Evolutionary conservation across 2,329 filamentous ascomycete species (phyloP).

Genomic region (Colletotrichum ledebouriae): DNA sequence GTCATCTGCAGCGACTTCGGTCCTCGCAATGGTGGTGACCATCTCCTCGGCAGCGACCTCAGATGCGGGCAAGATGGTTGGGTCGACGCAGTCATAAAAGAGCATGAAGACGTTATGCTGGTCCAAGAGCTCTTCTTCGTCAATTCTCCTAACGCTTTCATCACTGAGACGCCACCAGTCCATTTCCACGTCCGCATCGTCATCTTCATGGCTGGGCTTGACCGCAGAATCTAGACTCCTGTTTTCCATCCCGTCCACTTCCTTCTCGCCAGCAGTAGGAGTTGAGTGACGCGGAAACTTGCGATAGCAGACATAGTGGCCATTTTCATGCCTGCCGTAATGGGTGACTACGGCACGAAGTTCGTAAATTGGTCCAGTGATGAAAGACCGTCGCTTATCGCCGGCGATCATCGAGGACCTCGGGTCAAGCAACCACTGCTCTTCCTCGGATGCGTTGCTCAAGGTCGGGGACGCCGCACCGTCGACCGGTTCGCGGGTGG

Average conservation of each 20-base stretch:
- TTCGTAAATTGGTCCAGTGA: slow-evolving; percentile 76
- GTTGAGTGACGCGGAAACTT: slow-evolving; percentile 67
- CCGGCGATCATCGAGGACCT: slow-evolving; percentile 80
- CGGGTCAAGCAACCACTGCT: slow-evolving; percentile 80
- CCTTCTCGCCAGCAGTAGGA: slow-evolving; percentile 43
- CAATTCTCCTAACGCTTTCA: slow-evolving; percentile 81
- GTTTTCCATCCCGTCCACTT: slow-evolving; percentile 47
- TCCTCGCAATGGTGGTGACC: background rate
- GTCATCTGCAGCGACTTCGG: slow-evolving; percentile 10
- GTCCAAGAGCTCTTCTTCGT: slow-evolving; percentile 78
- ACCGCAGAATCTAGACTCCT: slow-evolving; percentile 42
- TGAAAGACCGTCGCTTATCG: slow-evolving; percentile 61
- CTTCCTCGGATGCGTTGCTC: slow-evolving; percentile 53
- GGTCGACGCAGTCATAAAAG: slow-evolving; percentile 86
- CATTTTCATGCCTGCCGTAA: slow-evolving; percentile 91
- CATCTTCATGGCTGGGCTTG: slow-evolving; percentile 22
- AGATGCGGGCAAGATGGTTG: slow-evolving; percentile 59
- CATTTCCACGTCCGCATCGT: slow-evolving; percentile 52
- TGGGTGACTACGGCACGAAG: slow-evolving; percentile 89
- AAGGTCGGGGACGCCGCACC: background rate
- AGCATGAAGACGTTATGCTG: slow-evolving; percentile 95
- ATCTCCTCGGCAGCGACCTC: slow-evolving; percentile 42
- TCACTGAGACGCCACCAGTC: slow-evolving; percentile 95
- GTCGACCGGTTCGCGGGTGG: slow-evolving; percentile 41
- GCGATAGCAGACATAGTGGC: slow-evolving; percentile 94